A percentile compares a stretch with the other conserved stretches of the same genome.
Conservation (phyloP, 805 yeast genomes). For the Suhomyces sp. region DNA sequence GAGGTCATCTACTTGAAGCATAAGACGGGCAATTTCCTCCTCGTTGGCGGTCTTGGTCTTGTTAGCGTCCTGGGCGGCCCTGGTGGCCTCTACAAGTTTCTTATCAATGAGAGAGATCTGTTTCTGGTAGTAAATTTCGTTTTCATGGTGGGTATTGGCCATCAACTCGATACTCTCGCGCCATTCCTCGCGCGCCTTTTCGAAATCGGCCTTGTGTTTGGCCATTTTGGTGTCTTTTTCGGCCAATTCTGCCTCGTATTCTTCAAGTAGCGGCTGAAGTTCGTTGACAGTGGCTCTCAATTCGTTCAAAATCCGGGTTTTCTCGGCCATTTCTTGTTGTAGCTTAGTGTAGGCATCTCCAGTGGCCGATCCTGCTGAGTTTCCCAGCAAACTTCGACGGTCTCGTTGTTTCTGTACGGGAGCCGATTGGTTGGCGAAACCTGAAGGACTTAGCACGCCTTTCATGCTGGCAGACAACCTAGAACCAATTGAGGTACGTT, state of each 20-base stretch:
- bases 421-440: background rate
- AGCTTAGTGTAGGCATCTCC: slow-evolving; percentile 18
- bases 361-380: background rate
- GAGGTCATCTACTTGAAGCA: slow-evolving; percentile 10
- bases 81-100: slow-evolving; percentile 1
- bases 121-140: slow-evolving; percentile 46
- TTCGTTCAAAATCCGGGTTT: slow-evolving; percentile 45
- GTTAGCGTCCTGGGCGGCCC: background rate
- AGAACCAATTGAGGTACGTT: slow-evolving; percentile 4
- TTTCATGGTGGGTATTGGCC: slow-evolving; percentile 54
- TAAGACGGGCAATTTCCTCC: slow-evolving; percentile 9
- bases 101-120: slow-evolving; percentile 38
- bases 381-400: background rate
- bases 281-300: slow-evolving; percentile 48
- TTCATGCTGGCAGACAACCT: slow-evolving; percentile 4
- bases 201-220: slow-evolving; percentile 48
- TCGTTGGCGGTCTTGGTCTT: slow-evolving; percentile 1
- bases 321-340: slow-evolving; percentile 36
- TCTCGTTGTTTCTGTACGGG: slow-evolving; percentile 3
- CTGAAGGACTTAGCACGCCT: slow-evolving; percentile 3
- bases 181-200: slow-evolving; percentile 56
- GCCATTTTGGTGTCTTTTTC: slow-evolving; percentile 45
- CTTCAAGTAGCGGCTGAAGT: slow-evolving; percentile 45
- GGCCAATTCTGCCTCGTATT: slow-evolving; percentile 42
- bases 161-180: slow-evolving; percentile 55